A percentile compares a stretch with the other conserved stretches of the same genome.
These are phyloP conservation scores for Fusarium chuoi DNA, from an alignment of 2,329 filamentous ascomycete genomes.

Conservation along the genomic window DNA sequence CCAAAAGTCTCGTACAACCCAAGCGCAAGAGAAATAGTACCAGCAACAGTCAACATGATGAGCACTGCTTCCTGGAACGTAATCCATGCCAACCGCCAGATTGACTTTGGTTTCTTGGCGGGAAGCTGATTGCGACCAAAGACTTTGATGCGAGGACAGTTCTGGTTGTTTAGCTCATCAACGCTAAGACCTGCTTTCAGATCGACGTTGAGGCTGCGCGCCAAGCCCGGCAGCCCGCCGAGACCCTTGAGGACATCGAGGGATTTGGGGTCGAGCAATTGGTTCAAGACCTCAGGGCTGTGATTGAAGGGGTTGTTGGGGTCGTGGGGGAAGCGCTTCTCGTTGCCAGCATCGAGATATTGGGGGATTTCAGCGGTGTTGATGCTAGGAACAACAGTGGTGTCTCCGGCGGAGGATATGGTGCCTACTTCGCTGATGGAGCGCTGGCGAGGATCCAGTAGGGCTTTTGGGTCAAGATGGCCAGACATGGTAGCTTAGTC, in stretches of 20 bases:
- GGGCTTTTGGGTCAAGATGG: constrained; percentile 30
- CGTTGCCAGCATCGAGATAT: background rate
- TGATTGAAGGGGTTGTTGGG: constrained; percentile 7
- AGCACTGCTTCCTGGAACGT: constrained; percentile 20
- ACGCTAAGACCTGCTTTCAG: constrained; percentile 20
- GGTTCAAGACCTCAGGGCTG: constrained; percentile 2
- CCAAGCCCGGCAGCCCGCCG: constrained; percentile 9
- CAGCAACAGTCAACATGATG: constrained; percentile 17
- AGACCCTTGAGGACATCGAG: constrained; percentile 4
- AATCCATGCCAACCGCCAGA: constrained; percentile 22
- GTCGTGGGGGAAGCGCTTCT: background rate
- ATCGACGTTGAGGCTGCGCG: constrained; percentile 7
- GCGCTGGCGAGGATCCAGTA: constrained; percentile 26
- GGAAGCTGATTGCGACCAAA: constrained; percentile 15
- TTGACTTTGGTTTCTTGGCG: constrained; percentile 15
- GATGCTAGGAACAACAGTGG: constrained; percentile 26
- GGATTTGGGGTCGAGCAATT: constrained; percentile 16
- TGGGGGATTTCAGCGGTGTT: constrained; percentile 8
- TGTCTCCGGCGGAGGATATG: constrained; percentile 2
- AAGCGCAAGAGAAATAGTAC: constrained; percentile 13
- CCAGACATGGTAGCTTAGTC: constrained; percentile 20
- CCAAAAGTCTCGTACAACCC: constrained; percentile 20
- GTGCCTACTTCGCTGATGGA: constrained; percentile 30
- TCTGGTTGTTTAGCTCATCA: background rate
- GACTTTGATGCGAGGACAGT: background rate